Evolutionary conservation across 345 rosid genomes (phyloP), one percentile per base, ranked within the genome.

Genomic region (Ceriops decandra): DNA sequence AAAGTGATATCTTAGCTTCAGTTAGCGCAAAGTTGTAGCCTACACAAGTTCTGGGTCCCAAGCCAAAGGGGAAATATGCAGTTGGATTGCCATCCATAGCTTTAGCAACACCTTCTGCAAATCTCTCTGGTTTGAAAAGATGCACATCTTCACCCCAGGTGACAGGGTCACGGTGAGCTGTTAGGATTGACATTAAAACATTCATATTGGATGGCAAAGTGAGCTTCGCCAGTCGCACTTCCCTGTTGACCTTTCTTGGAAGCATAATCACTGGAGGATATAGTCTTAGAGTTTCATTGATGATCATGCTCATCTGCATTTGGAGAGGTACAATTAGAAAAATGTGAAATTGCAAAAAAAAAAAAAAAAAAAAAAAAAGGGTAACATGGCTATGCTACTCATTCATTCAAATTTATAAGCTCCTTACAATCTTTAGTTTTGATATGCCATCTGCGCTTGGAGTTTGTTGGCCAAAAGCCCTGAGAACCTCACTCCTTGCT

Each of bases 71-170:
- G 27, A 68, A 30, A 68, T 56, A 74, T 9, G 77, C 73, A 10
- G 65, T 17, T 7, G 22, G 21, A 31, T 32, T 74, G 33, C 49
- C 49, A 10, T 63, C 63, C 19, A 65, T 57, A 47, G 73, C 77
- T 57, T 68, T 74, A 24, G 73, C 73, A 2, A 74, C 21, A 5
- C 77, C 73, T 22, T 68, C 66, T 47, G 64, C 68, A 49, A 68
- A 63, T 56, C 73, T 68, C 64, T 68, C 66, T 13, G 69, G 77
- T 46, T 63, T 74, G 53, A 74, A 74, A 31, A 31, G 11, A 20
- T 57, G 32, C 58, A 21, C 77, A 68, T 68, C 77, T 46, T 62
- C 60, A 47, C 77, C 64, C 77, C 72, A 68, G 31, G 57, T 56
- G 22, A 54, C 22, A 28, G 63, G 68, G 53, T 68, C 32, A 9